Conservation (phyloP, 2,329 filamentous ascomycete species). For the Aspergillus amoenus region DNA sequence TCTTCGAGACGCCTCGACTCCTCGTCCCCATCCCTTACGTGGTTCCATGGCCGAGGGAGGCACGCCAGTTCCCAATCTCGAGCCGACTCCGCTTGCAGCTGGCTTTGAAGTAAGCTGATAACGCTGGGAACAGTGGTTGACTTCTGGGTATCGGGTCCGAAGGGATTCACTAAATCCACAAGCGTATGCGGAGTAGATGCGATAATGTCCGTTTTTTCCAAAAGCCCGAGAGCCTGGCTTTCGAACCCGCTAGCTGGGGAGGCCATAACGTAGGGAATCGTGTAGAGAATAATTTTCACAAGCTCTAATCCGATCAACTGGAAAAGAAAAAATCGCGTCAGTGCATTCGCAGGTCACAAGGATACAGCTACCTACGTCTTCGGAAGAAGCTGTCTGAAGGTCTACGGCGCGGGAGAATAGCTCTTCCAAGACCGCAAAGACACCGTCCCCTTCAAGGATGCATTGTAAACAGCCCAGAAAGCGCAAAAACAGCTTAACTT, state of each 20-base stretch:
- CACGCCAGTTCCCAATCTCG: slow-evolving; percentile 72
- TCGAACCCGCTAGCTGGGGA: slow-evolving; percentile 69
- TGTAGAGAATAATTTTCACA: slow-evolving; percentile 93
- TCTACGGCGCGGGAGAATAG: slow-evolving; percentile 91
- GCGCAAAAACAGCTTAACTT: slow-evolving; percentile 85
- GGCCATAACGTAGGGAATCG: slow-evolving; percentile 85
- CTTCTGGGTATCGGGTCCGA: slow-evolving; percentile 62
- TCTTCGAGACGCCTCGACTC: slow-evolving; percentile 60
- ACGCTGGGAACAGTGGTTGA: slow-evolving; percentile 67
- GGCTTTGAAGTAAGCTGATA: slow-evolving; percentile 79
- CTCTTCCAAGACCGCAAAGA: slow-evolving; percentile 82
- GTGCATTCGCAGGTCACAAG: not conserved
- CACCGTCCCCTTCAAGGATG: slow-evolving; percentile 76
- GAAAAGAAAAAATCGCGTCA: slow-evolving; percentile 21
- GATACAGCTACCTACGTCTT: slow-evolving; percentile 68
- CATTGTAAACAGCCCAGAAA: slow-evolving; percentile 85
- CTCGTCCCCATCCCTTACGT: slow-evolving; percentile 35
- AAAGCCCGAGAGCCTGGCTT: slow-evolving; percentile 71
- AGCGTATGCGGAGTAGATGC: slow-evolving; percentile 83
- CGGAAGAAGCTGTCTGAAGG: slow-evolving; percentile 86
- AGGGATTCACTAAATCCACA: slow-evolving; percentile 83
- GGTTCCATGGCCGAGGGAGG: slow-evolving; percentile 57
- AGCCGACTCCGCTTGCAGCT: slow-evolving; percentile 74
- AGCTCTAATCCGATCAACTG: slow-evolving; percentile 72
- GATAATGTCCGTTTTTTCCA: slow-evolving; percentile 94